Conservation (phyloP, 306 rosid genomes). For the Prunus mira region DNA sequence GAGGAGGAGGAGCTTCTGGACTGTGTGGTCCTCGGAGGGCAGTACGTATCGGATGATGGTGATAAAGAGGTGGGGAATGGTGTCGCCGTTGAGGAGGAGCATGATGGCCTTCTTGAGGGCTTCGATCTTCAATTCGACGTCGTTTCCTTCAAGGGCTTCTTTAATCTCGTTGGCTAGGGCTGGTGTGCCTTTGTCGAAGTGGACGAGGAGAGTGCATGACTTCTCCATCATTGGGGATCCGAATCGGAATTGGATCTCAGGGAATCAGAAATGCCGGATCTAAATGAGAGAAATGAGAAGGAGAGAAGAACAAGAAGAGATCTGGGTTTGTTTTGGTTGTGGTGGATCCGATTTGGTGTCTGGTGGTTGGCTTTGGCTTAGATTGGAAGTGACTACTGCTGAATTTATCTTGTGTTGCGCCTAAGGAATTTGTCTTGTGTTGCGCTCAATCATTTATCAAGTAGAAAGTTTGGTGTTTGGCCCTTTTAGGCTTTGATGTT, state of each 20-base stretch:
- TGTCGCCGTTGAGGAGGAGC: conserved; percentile 90
- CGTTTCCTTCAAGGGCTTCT: conserved; percentile 83
- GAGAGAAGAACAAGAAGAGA: not conserved
- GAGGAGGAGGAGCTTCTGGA: conserved; percentile 91
- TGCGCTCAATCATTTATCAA: too few species aligned
- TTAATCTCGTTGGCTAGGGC: conserved; percentile 89
- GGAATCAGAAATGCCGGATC: not conserved
- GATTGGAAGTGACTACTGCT: not conserved
- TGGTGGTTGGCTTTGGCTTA: not conserved
- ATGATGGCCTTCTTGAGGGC: conserved; percentile 86
- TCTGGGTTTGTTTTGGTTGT: too few species aligned
- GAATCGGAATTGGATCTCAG: conserved; percentile 1
- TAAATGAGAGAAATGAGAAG: not conserved
- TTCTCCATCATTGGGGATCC: conserved; percentile 54
- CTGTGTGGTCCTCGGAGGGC: conserved; percentile 92
- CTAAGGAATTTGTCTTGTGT: too few species aligned
- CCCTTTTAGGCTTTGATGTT: too few species aligned
- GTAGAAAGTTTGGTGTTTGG: too few species aligned
- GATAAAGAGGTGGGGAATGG: conserved; percentile 87
- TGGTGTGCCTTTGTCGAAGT: conserved; percentile 92
- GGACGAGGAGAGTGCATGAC: conserved; percentile 78
- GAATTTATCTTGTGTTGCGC: not conserved
- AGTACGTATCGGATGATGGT: conserved; percentile 89
- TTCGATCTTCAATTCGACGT: conserved; percentile 59
- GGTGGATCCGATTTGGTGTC: not conserved